Conservation (phyloP, 768 basidiomycete genomes). For the Amanita subjunquillea region DNA sequence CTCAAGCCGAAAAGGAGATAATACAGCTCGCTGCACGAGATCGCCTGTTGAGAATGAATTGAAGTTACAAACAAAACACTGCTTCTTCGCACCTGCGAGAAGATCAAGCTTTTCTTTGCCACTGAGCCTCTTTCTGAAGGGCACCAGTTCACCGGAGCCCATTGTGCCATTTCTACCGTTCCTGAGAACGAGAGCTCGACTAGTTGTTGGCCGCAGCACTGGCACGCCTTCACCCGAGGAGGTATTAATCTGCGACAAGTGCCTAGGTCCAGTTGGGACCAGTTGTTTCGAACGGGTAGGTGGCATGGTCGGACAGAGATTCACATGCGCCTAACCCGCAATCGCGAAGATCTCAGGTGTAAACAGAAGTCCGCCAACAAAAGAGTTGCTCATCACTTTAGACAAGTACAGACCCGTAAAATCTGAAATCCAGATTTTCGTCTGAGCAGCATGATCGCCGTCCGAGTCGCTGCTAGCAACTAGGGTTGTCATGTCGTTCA, state of each 20-base stretch:
- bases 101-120: constrained; percentile 78
- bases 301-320: background rate
- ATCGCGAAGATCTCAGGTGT: background rate
- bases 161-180: constrained; percentile 66
- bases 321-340: background rate
- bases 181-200: constrained; percentile 63
- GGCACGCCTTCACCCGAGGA: constrained; percentile 28
- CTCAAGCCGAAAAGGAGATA: constrained; percentile 55
- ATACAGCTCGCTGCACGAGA: constrained; percentile 49
- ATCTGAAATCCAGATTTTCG: background rate
- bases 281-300: constrained; percentile 29
- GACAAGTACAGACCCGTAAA: no score
- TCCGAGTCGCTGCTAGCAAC: background rate
- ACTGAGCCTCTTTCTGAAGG: constrained; percentile 42
- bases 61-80: constrained; percentile 6
- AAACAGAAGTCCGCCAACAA: background rate
- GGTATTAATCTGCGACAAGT: constrained; percentile 26
- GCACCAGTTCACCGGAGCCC: constrained; percentile 58
- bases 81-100: constrained; percentile 45
- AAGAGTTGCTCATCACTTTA: no score
- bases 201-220: constrained; percentile 45
- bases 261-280: constrained; percentile 43
- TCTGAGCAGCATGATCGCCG: no score
- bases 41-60: constrained; percentile 42
- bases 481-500: background rate